Percentiles rank a stretch among this genome's conserved stretches.
phyloP scores from a whole-genome alignment of 2,329 filamentous ascomycete genomes.

The Microdochium paspali region DNA sequence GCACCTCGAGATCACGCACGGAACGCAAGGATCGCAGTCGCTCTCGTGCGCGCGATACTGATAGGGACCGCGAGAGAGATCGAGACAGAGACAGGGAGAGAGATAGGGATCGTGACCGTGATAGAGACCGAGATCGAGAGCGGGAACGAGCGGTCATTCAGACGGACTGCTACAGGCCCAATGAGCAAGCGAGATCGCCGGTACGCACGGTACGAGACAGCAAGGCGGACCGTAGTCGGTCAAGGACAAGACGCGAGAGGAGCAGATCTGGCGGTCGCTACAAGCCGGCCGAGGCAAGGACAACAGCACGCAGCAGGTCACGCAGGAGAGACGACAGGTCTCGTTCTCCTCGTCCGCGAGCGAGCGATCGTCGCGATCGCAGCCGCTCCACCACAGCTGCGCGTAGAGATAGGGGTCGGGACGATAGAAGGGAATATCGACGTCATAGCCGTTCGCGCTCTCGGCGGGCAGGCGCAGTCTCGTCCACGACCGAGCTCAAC shows the following conservation, averaged over 20 bases:
- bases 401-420: slow-evolving; percentile 9
- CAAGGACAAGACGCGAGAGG: slow-evolving; percentile 11
- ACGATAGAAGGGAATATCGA: slow-evolving; percentile 10
- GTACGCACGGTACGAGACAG: not conserved
- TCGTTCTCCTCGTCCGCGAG: slow-evolving; percentile 17
- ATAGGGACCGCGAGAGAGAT: slow-evolving; percentile 18
- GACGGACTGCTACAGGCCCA: slow-evolving; percentile 20
- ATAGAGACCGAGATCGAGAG: slow-evolving; percentile 18
- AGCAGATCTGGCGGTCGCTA: slow-evolving; percentile 18
- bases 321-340: slow-evolving; percentile 18
- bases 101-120: slow-evolving; percentile 1
- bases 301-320: slow-evolving; percentile 16
- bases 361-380: slow-evolving; percentile 12
- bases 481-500: slow-evolving; percentile 32
- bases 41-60: slow-evolving; percentile 10
- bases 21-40: slow-evolving; percentile 23
- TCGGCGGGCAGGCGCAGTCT: slow-evolving; percentile 27
- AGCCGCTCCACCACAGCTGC: slow-evolving; percentile 9
- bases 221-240: slow-evolving; percentile 9
- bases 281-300: slow-evolving; percentile 12
- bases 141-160: slow-evolving; percentile 16
- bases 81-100: slow-evolving; percentile 9
- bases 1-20: slow-evolving; percentile 14
- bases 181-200: slow-evolving; percentile 1
- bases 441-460: slow-evolving; percentile 29